Evolutionary conservation across 371 early-diverging fungal species (phyloP).

Genomic region (Apophysomyces trapeziformis): DNA sequence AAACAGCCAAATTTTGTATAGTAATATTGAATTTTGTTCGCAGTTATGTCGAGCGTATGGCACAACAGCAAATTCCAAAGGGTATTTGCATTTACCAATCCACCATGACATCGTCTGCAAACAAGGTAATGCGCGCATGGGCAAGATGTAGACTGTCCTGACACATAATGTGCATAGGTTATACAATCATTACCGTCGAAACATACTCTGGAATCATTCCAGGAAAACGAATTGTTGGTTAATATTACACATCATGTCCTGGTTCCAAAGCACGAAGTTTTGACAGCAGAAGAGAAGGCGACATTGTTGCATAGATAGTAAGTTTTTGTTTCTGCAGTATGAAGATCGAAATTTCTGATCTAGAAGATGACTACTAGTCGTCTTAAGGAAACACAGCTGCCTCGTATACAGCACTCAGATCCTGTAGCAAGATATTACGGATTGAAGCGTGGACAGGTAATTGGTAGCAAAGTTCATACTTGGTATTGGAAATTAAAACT

Average conservation of each 20-base stretch:
- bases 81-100: constrained; percentile 88
- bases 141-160: background rate
- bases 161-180: constrained; percentile 39
- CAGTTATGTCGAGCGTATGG: constrained; percentile 86
- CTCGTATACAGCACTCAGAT: constrained; percentile 92
- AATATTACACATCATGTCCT: constrained; percentile 98
- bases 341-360: background rate
- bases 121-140: constrained; percentile 62
- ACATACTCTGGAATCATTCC: constrained; percentile 92
- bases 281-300: constrained; percentile 91
- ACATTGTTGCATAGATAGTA: constrained; percentile 92
- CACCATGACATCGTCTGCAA: constrained; percentile 87
- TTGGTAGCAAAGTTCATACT: background rate
- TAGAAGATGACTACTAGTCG: constrained; percentile 58
- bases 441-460: constrained; percentile 90
- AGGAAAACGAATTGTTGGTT: constrained; percentile 95
- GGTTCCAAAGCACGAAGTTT: constrained; percentile 96
- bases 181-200: constrained; percentile 71
- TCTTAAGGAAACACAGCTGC: constrained; percentile 95
- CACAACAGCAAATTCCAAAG: constrained; percentile 77
- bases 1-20: background rate
- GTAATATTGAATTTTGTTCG: background rate
- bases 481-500: background rate
- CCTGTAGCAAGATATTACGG: constrained; percentile 98
- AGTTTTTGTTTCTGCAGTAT: constrained; percentile 26